These are phyloP conservation scores for Backusella sp. DNA, from an alignment of 192 early-diverging fungal species.

Conservation along the genomic window DNA sequence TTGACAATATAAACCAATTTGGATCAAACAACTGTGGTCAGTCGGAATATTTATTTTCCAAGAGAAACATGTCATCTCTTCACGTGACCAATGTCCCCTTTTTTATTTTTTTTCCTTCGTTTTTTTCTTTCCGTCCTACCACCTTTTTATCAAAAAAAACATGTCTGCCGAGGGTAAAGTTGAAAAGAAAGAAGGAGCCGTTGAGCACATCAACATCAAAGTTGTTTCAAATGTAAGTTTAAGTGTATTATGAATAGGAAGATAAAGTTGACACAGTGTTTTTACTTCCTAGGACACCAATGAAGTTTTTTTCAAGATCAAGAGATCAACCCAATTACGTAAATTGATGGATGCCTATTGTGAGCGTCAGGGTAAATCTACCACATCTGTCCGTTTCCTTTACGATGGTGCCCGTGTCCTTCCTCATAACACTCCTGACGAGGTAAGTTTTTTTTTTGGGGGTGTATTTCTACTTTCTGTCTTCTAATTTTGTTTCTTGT, in stretches of 20 bases:
- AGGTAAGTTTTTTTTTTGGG: constrained; percentile 50
- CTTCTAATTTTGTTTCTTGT: neutral
- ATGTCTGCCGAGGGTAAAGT: constrained; percentile 29
- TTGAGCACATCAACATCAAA: constrained; percentile 90
- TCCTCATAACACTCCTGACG: constrained; percentile 76
- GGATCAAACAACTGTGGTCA: too few relatives aligned
- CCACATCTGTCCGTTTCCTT: constrained; percentile 80
- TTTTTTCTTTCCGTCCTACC: neutral
- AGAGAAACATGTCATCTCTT: neutral
- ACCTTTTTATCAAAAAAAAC: neutral
- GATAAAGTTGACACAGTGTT: neutral
- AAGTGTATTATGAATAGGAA: neutral
- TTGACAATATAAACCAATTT: too few relatives aligned
- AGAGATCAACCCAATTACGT: constrained; percentile 82
- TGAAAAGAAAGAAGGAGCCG: constrained; percentile 44
- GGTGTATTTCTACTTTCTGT: too few relatives aligned
- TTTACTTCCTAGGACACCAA: constrained; percentile 57
- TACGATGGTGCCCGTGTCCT: constrained; percentile 88
- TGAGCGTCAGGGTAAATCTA: constrained; percentile 78
- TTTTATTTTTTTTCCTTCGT: neutral
- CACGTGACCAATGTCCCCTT: neutral
- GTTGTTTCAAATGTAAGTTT: constrained; percentile 81
- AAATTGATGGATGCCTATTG: constrained; percentile 96
- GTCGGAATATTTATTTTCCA: neutral
- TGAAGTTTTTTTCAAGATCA: constrained; percentile 96